phyloP scores from a whole-genome alignment of 306 rosid genomes.

The Cucurbita argyrosperma region DNA sequence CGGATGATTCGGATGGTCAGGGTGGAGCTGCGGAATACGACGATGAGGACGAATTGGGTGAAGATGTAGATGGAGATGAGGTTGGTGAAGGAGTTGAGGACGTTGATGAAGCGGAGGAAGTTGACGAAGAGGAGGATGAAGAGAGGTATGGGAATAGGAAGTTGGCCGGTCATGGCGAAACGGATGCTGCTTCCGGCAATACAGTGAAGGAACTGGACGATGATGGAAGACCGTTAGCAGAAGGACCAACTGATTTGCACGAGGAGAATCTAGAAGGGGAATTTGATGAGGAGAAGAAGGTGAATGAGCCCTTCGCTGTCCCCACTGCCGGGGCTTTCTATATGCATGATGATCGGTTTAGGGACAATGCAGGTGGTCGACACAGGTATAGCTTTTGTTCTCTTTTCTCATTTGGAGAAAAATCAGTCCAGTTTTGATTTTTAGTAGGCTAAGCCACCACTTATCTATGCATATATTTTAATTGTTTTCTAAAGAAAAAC shows the following conservation, averaged over 20 bases:
- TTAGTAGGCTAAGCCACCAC: background rate
- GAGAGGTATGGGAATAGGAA: constrained; percentile 22
- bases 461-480: background rate
- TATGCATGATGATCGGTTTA: constrained; percentile 90
- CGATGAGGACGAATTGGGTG: constrained; percentile 46
- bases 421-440: background rate
- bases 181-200: constrained; percentile 15
- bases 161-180: constrained; percentile 14
- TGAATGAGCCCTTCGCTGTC: constrained; percentile 85
- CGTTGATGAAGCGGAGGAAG: constrained; percentile 16
- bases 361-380: constrained; percentile 69
- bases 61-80: constrained; percentile 30
- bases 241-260: constrained; percentile 24
- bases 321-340: constrained; percentile 97
- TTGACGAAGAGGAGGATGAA: constrained; percentile 13
- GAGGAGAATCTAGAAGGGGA: constrained; percentile 24
- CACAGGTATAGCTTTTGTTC: constrained; percentile 35
- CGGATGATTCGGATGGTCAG: constrained; percentile 64
- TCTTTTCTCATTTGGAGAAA: background rate
- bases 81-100: constrained; percentile 18
- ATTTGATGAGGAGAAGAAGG: constrained; percentile 58
- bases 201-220: constrained; percentile 24
- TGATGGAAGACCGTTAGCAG: constrained; percentile 24
- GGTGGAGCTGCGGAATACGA: constrained; percentile 82
- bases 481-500: background rate